Conservation (phyloP, 768 basidiomycete genomes). For the Tephrocybe sp. region DNA sequence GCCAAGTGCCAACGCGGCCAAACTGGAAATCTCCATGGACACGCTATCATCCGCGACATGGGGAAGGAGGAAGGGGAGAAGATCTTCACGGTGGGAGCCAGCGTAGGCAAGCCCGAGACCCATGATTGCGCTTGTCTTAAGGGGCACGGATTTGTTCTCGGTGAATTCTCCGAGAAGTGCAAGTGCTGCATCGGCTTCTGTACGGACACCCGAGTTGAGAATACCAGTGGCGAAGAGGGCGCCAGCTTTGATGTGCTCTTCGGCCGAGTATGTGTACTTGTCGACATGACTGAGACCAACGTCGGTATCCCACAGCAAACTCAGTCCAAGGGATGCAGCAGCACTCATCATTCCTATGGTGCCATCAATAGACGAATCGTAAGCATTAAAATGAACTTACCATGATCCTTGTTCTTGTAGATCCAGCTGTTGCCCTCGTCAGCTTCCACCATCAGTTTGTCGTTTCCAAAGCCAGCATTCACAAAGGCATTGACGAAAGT, state of each 20-base stretch:
- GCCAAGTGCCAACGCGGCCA: constrained; percentile 87
- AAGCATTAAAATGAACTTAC: constrained; percentile 35
- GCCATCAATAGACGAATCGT: not conserved
- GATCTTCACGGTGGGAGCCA: constrained; percentile 89
- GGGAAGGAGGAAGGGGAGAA: constrained; percentile 76
- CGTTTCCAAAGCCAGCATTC: constrained; percentile 98
- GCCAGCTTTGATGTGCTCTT: constrained; percentile 98
- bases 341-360: constrained; percentile 90
- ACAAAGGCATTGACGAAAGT: constrained; percentile 99
- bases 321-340: constrained; percentile 90
- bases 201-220: constrained; percentile 84
- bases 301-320: constrained; percentile 95
- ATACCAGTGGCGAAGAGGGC: constrained; percentile 95
- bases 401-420: constrained; percentile 99
- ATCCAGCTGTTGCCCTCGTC: constrained; percentile 98
- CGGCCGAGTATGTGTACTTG: constrained; percentile 95
- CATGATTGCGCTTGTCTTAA: constrained; percentile 87
- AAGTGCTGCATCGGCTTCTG: constrained; percentile 90
- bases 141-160: constrained; percentile 78
- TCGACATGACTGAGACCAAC: constrained; percentile 92
- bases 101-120: constrained; percentile 94
- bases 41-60: constrained; percentile 77
- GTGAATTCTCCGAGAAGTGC: constrained; percentile 90
- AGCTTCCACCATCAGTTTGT: constrained; percentile 96
- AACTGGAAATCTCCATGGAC: constrained; percentile 86